Evolutionary conservation across 2,329 filamentous ascomycete species (phyloP), one percentile per base, ranked within the genome.

Genomic region (Pochonia chlamydosporia): DNA sequence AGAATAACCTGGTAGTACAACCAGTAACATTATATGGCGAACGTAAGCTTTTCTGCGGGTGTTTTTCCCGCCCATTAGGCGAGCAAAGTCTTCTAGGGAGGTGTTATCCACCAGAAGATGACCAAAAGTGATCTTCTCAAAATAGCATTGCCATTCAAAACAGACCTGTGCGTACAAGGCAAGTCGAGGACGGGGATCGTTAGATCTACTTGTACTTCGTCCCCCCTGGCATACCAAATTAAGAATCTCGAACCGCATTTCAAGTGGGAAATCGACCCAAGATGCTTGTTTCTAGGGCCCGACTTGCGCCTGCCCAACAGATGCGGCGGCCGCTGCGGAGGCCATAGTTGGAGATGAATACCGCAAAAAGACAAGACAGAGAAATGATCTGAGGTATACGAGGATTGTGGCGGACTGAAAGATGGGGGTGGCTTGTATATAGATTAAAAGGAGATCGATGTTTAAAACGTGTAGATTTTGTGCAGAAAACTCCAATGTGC

Each of bases 351-450:
- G 20, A 37, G 31, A 45, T n/a, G 14, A 31, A 37, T 45, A 21
- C 18, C 6, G 26, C 7, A 1, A 3, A 24, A 30, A 26, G 41
- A 31, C 21, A 43, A 45, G 26, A 45, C 30, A 37, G 3, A 21
- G 30, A 44, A 2, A 24, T 21, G 37, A 10, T 35, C 71, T 40
- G 10, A 20, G 21, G 18, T 3, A 3, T 20, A 21, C 36, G 21
- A 39, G 3, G 7, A 39, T 39, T 6, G 7, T 21, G 7, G 18
- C 10, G 4, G 24, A 21, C 20, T 40, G 8, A 7, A 21, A 16
- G 18, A 28, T 28, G 26, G 26, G 13, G 26, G 7, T 13, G n/a
- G n/a, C 26, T 8, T 36, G 18, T 9, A 36, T 20, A 20, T 1
- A 36, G 33, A 28, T 28, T 28, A 7, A 28, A 28, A 28, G 26